Conservation (phyloP, 169 alveolate species). For the Cryptosporidium baileyi region DNA sequence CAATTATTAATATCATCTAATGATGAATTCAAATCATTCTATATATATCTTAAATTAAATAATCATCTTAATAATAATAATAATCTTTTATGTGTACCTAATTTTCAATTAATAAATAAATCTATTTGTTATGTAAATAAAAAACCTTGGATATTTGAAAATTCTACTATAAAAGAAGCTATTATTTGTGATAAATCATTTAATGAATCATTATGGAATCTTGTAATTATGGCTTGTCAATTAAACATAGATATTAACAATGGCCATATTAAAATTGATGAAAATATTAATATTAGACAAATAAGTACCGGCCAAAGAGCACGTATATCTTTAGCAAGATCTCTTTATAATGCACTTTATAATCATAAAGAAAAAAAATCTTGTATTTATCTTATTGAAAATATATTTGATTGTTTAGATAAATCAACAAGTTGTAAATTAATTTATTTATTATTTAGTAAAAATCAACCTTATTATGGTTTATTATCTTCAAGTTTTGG, state of each 20-base stretch:
- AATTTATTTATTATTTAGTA: not conserved
- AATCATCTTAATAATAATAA: not conserved
- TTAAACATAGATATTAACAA: slow-evolving; percentile 1
- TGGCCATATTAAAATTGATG: not conserved
- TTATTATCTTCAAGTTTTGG: slow-evolving; percentile 27
- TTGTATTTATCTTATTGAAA: slow-evolving; percentile 24
- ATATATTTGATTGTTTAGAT: slow-evolving; percentile 29
- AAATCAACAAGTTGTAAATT: slow-evolving; percentile 7
- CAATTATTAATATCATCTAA: not conserved
- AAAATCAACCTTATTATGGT: not conserved
- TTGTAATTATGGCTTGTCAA: not conserved
- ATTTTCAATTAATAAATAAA: not conserved
- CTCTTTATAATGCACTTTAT: slow-evolving; percentile 1
- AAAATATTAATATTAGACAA: slow-evolving; percentile 18
- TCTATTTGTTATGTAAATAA: slow-evolving; percentile 4
- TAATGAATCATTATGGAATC: slow-evolving; percentile 19
- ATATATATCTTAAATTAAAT: too few relatives aligned
- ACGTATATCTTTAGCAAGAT: slow-evolving; percentile 48
- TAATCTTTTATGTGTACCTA: not conserved
- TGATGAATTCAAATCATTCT: not conserved
- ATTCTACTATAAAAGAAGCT: slow-evolving; percentile 1
- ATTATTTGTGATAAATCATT: slow-evolving; percentile 33
- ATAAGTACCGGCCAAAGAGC: slow-evolving; percentile 53
- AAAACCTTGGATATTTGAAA: slow-evolving; percentile 23
- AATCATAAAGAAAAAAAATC: not conserved